phyloP scores from a whole-genome alignment of 768 basidiomycete species.

The Russula ochroleuca region DNA sequence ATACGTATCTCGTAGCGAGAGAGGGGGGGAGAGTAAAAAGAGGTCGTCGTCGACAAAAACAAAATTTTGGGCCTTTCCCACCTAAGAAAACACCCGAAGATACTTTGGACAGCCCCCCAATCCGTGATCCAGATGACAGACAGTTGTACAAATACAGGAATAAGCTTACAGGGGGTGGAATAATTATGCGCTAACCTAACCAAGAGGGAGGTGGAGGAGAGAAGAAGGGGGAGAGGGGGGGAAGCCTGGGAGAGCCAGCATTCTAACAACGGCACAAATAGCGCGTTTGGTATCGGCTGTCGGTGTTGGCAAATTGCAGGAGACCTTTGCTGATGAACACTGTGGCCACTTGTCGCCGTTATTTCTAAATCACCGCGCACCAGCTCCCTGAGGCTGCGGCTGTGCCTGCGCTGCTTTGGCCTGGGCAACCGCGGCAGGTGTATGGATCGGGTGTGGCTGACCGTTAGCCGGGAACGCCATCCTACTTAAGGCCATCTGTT shows the following conservation, averaged over 20 bases:
- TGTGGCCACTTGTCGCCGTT: neutral
- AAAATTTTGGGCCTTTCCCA: neutral
- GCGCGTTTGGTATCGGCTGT: neutral
- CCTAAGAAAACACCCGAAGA: neutral
- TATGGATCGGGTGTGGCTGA: neutral
- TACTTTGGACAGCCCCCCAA: neutral
- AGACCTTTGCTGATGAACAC: neutral
- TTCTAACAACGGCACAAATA: neutral
- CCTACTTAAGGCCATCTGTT: conserved; percentile 1
- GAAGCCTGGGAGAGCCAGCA: neutral
- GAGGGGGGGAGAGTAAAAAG: no score
- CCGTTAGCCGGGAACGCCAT: conserved; percentile 12
- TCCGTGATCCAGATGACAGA: neutral
- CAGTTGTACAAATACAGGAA: conserved; percentile 14
- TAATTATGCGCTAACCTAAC: neutral
- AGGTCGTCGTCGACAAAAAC: neutral
- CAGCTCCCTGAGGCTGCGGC: conserved; percentile 25
- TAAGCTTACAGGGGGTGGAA: conserved; percentile 21
- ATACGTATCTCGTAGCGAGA: neutral
- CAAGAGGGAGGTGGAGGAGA: neutral
- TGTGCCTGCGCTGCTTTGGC: conserved; percentile 17
- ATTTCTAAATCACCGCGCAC: conserved; percentile 7
- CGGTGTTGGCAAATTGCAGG: neutral
- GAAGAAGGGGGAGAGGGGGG: neutral
- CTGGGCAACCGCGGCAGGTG: neutral